Base-by-base conservation (phyloP, 1,284 basidiomycete genomes). In the Calocybe gambosa region DNA sequence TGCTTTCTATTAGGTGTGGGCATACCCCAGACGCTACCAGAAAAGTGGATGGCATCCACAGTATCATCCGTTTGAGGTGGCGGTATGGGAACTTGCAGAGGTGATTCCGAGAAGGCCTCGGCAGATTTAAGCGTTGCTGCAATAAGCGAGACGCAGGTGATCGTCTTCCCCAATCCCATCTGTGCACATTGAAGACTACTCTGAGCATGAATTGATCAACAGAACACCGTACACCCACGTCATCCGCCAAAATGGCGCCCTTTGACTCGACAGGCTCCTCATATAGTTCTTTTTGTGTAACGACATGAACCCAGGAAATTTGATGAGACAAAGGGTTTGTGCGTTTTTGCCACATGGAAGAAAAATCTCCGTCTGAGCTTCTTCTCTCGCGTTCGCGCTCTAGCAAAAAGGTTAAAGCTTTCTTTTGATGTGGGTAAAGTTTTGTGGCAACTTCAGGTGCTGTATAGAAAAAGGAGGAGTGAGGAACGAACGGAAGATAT, bases 161-260 rank as follows among this genome's bases (percentile, higher is more conserved):
- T 93, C 0, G 96, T 99, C 69, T 99, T 99, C 21, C 96, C 96
- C 10, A 99, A 78, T 57, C 96, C 96, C 94, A 98, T 95, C 89
- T 93, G 62, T 39, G 39, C 33, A 42, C 21, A 21, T 35, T 26
- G 6, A 8, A 10, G 13, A 8, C 6, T 13, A 10, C 8, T 34
- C 31, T 34, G n/a, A 34, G 31, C 8, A 13, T 16, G n/a, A 34
- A 16, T 34, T 15, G 13, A 34, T 16, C 3, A 5, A 36, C 40
- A 15, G 41, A 25, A 33, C 29, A 39, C 37, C 16, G 15, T 20
- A 36, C 28, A 77, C 88, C 59, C 67, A 93, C 91, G 73, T 94
- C 92, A 65, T 95, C 92, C 12, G 92, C 92, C 28, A 99, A 73
- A 55, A 99, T 93, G 1, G 93, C 81, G 20, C 95, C 92, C 64